Conservation (phyloP, 148 eudicot species). For the Spergularia bocconei region DNA sequence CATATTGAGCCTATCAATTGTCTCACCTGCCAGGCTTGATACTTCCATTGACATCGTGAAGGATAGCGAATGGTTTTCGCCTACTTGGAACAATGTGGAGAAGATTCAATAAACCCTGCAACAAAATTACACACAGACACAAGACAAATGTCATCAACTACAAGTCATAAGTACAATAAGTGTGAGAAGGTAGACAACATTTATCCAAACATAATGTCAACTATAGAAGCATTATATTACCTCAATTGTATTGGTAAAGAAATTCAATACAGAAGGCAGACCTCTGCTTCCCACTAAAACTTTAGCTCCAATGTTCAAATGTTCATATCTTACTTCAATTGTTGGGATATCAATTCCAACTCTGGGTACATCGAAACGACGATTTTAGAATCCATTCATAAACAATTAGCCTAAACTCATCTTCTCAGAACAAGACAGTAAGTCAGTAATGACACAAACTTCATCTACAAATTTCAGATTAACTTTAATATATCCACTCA, state of each 20-base stretch:
- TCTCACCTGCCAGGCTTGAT: conserved; percentile 87
- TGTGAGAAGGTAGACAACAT: neutral
- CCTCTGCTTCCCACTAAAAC: conserved; percentile 77
- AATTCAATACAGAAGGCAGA: conserved; percentile 73
- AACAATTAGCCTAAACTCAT: neutral
- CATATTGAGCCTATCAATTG: neutral
- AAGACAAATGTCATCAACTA: neutral
- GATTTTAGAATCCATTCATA: neutral
- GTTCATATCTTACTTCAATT: conserved; percentile 83
- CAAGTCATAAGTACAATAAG: neutral
- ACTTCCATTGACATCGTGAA: conserved; percentile 74
- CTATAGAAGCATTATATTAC: conserved; percentile 30
- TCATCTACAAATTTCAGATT: neutral
- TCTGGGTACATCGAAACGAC: conserved; percentile 32
- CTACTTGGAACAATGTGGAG: conserved; percentile 69
- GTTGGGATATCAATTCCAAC: conserved; percentile 81
- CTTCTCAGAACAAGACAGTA: neutral
- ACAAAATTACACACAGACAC: neutral
- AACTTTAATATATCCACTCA: neutral
- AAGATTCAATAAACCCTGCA: conserved; percentile 54
- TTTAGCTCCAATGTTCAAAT: conserved; percentile 67
- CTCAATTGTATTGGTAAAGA: conserved; percentile 60
- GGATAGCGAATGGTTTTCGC: conserved; percentile 62
- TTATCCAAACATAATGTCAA: neutral
- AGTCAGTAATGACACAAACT: neutral